These are phyloP conservation scores for Shiraia sp. DNA, from an alignment of 2,329 filamentous ascomycete genomes.

Conservation along the genomic window DNA sequence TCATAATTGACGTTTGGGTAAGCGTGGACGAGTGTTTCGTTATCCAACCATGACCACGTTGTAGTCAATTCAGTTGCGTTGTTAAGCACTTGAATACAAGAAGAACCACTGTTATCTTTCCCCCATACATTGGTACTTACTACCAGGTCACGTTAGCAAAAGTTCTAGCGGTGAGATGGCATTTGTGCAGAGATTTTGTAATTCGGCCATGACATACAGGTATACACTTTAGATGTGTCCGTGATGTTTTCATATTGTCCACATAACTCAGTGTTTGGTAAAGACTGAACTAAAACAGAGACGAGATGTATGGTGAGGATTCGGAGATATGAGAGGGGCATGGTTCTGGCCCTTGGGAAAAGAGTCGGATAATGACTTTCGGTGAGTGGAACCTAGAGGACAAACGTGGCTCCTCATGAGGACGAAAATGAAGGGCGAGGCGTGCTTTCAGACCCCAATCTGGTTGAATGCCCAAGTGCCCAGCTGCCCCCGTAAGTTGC, in stretches of 20 bases:
- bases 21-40: conserved; percentile 5
- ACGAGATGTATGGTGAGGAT: neutral
- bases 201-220: neutral
- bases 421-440: neutral
- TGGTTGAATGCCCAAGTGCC: no score
- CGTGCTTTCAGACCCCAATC: no score
- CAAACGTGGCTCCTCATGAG: neutral
- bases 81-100: conserved; percentile 1
- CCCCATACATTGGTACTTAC: conserved; percentile 6
- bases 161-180: no score
- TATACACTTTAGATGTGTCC: conserved; percentile 1
- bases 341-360: no score
- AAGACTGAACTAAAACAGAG: neutral
- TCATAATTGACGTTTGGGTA: conserved; percentile 7
- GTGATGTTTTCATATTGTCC: conserved; percentile 4
- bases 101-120: conserved; percentile 2
- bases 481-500: no score
- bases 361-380: no score
- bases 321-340: no score
- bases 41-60: conserved; percentile 4
- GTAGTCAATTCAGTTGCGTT: conserved; percentile 2
- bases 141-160: neutral
- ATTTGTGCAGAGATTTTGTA: neutral
- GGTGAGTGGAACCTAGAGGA: neutral
- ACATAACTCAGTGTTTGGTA: conserved; percentile 1